Percentiles rank a stretch among this genome's conserved stretches.
phyloP scores from a whole-genome alignment of 306 rosid genomes.

The Fagus sylvatica region DNA sequence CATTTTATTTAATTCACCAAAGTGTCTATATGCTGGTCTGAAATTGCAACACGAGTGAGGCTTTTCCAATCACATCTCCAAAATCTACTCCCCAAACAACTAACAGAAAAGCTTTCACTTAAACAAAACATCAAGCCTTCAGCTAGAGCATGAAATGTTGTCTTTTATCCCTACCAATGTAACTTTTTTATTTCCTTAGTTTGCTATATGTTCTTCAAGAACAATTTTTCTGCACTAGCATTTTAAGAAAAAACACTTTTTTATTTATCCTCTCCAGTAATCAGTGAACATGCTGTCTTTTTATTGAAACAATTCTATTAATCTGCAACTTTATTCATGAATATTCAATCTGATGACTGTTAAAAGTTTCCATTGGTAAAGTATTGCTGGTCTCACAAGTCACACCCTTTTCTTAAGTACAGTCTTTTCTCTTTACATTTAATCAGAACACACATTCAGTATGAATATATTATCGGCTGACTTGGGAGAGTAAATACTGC shows the following conservation, averaged over 20 bases:
- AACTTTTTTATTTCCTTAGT: background rate
- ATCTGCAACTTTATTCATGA: background rate
- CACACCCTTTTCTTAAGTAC: background rate
- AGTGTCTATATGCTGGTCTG: background rate
- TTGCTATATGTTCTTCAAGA: background rate
- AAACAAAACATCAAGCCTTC: too few relatives aligned
- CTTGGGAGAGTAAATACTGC: background rate
- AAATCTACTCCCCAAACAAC: background rate
- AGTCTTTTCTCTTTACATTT: background rate
- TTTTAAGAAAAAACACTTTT: background rate
- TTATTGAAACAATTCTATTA: background rate
- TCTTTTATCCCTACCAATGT: background rate
- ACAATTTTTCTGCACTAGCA: background rate
- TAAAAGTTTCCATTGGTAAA: background rate
- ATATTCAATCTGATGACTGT: background rate
- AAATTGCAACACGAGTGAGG: background rate
- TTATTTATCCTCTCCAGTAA: slow-evolving; percentile 1
- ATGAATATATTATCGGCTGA: background rate
- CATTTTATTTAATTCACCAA: background rate
- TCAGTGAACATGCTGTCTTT: background rate
- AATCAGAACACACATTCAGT: too few relatives aligned
- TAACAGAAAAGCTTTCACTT: background rate
- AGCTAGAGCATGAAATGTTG: background rate
- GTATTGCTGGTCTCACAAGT: background rate
- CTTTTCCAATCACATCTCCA: background rate